These are phyloP conservation scores for Penicillium samsonianum DNA, from an alignment of 495 filamentous ascomycete genomes.

Conservation along the genomic window DNA sequence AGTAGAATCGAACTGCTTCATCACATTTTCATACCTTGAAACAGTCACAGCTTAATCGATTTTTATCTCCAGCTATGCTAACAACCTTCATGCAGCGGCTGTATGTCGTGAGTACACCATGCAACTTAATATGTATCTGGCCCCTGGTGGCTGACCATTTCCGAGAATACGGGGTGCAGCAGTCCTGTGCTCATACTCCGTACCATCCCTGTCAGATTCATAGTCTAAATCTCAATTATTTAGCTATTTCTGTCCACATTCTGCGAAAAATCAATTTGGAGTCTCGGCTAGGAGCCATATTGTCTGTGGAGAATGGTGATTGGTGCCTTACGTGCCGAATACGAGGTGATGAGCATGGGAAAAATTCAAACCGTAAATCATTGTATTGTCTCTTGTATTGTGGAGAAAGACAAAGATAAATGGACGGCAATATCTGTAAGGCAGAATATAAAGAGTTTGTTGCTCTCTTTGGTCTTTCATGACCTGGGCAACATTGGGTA, in stretches of 20 bases:
- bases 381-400: background rate
- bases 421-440: background rate
- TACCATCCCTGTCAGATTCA: background rate
- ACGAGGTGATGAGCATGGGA: background rate
- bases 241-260: conserved; percentile 1
- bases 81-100: background rate
- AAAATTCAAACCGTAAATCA: background rate
- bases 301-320: conserved; percentile 1
- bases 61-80: background rate
- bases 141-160: background rate
- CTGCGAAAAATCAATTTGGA: background rate
- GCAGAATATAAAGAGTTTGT: background rate
- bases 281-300: background rate
- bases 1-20: background rate
- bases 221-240: background rate
- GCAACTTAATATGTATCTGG: background rate
- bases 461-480: background rate
- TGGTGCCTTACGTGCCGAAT: conserved; percentile 12
- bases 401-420: background rate
- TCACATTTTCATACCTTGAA: background rate
- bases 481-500: background rate
- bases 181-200: background rate
- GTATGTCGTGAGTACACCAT: background rate
- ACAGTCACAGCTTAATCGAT: background rate
- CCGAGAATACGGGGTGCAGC: background rate